Base-by-base conservation (phyloP, 177 flowering plant species). In the Vitis hybrid region DNA sequence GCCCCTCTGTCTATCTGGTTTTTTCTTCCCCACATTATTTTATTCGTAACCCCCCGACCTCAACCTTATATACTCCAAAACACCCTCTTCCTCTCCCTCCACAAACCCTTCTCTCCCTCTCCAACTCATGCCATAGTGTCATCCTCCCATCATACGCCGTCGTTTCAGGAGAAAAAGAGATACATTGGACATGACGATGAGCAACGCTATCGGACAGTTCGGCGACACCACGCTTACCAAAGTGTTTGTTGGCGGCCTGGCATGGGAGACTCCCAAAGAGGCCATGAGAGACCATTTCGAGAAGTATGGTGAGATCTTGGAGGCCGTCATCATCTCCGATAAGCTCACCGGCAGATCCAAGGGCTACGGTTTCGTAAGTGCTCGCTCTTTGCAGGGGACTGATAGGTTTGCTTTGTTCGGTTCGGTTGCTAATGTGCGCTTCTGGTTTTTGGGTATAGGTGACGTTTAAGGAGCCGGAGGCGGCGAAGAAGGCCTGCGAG, bases 201-300 rank as follows among this genome's bases (percentile, higher is more conserved):
- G 59, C 74, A 71, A 27, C 65, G 67, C 51, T 35, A 7, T 48
- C 11, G 75, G 74, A 6, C 85, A 72, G 75, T 82, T 92, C 70
- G 94, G 91, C 0, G 99, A 95, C 77, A 95, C 99, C 11, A 85
- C 96, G 13, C 72, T 87, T 32, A 93, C 94, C 48, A 95, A 95
- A 62, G 94, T 95, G 32, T 95, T 95, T 58, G 98, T 95, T 0
- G 99, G 99, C 15, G 99, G 99, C 2, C 66, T 95, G n/a, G 98
- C 98, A 1, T 95, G 99, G 99, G 99, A 95, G 74, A 93, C 99
- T 17, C 98, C 91, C 4, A 88, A 79, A 74, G 98, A 95, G 27
- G 83, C 86, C 65, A 64, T 95, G 85, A 79, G 85, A 66, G 87
- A 87, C n/a, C 90, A 95, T 69, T 95, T 93, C 70, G 87, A 89